Conservation (phyloP, 2,329 filamentous ascomycete genomes). For the Claviceps sorghi region DNA sequence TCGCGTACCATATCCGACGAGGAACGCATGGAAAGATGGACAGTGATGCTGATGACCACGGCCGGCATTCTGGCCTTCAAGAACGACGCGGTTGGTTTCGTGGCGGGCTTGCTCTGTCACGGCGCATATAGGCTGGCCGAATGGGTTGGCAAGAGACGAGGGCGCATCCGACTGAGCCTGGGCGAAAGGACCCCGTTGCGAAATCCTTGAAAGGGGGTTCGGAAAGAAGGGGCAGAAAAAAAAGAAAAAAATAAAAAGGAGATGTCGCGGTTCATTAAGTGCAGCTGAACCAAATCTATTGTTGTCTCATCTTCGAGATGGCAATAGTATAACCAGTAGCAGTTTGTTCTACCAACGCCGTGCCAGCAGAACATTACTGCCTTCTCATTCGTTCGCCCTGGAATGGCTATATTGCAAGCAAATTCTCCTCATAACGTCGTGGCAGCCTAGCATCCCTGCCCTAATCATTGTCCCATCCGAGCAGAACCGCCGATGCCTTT, state of each 20-base stretch:
- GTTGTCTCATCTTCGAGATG: too few species aligned
- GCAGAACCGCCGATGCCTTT: not conserved
- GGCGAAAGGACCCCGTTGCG: constrained; percentile 19
- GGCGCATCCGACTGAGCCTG: not conserved
- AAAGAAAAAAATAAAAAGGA: not conserved
- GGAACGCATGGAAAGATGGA: constrained; percentile 65
- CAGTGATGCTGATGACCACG: constrained; percentile 78
- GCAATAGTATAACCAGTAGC: not conserved
- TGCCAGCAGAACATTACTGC: not conserved
- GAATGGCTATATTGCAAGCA: too few species aligned
- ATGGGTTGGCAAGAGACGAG: constrained; percentile 25
- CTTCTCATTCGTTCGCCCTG: too few species aligned
- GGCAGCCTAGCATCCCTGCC: not conserved
- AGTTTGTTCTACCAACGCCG: not conserved
- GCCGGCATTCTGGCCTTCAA: constrained; percentile 71
- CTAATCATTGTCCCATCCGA: not conserved
- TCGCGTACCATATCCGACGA: constrained; percentile 44
- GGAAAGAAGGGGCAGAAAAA: too few species aligned
- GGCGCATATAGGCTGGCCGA: constrained; percentile 44
- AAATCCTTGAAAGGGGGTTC: constrained; percentile 5
- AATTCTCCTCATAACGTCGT: too few species aligned
- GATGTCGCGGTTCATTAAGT: not conserved
- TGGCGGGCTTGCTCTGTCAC: constrained; percentile 68
- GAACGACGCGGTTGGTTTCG: constrained; percentile 79
- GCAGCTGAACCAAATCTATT: too few species aligned